phyloP scores from a whole-genome alignment of 805 yeast species.

The Candida maltosa region DNA sequence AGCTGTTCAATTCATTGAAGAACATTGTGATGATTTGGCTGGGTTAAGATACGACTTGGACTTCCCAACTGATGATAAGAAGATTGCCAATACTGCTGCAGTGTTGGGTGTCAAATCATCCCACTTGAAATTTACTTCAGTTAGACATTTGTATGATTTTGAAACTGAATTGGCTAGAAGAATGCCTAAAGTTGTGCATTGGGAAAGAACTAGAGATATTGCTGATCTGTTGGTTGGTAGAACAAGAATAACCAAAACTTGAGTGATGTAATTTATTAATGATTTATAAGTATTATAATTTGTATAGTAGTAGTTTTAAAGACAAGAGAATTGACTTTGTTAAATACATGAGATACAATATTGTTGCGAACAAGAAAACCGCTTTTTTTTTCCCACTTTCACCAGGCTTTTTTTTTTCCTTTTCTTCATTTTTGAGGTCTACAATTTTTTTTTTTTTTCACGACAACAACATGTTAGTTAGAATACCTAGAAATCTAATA shows the following conservation, averaged over 20 bases:
- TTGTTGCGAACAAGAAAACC: too few species aligned
- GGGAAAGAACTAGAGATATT: slow-evolving; percentile 72
- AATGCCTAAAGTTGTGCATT: slow-evolving; percentile 85
- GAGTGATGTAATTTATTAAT: too few species aligned
- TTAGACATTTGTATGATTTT: slow-evolving; percentile 75
- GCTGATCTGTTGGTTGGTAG: slow-evolving; percentile 86
- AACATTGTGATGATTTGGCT: slow-evolving; percentile 22
- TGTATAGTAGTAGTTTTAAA: too few species aligned
- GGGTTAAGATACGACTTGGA: slow-evolving; percentile 23
- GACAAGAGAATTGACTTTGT: too few species aligned
- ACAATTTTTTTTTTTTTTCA: too few species aligned
- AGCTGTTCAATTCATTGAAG: slow-evolving; percentile 85
- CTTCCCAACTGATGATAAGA: slow-evolving; percentile 30
- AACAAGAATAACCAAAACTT: slow-evolving; percentile 17
- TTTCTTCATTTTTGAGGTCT: too few species aligned
- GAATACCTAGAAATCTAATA: too few species aligned
- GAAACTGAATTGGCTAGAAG: slow-evolving; percentile 81
- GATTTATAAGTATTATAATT: too few species aligned
- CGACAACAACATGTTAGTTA: too few species aligned
- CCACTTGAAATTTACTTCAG: slow-evolving; percentile 68
- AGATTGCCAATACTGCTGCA: slow-evolving; percentile 54
- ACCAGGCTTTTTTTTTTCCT: too few species aligned
- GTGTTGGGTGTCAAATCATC: slow-evolving; percentile 83
- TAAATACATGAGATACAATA: too few species aligned
- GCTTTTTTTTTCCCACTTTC: too few species aligned